phyloP scores from a whole-genome alignment of 345 rosid species.

The Tarenaya hassleriana region DNA sequence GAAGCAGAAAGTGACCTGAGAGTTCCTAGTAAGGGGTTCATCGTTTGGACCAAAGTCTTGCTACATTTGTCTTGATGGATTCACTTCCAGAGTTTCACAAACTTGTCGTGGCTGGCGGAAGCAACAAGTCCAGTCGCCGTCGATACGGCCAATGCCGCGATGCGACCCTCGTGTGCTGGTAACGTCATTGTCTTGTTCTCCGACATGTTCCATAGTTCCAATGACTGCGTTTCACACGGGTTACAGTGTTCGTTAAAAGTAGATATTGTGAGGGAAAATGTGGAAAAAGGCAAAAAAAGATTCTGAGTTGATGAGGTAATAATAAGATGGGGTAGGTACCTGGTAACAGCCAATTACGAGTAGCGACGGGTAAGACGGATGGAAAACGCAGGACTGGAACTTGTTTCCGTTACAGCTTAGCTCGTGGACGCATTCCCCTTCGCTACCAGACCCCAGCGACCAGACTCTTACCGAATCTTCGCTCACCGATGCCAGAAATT shows the following conservation, averaged over 20 bases:
- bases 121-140: constrained; percentile 73
- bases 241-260: neutral
- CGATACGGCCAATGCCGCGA: constrained; percentile 73
- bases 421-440: constrained; percentile 84
- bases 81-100: constrained; percentile 88
- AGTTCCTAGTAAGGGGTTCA: constrained; percentile 18
- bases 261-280: no score
- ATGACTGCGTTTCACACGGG: constrained; percentile 44
- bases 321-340: constrained; percentile 36
- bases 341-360: constrained; percentile 93
- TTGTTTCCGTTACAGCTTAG: constrained; percentile 84
- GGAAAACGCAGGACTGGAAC: constrained; percentile 85
- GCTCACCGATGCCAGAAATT: constrained; percentile 78
- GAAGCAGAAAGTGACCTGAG: neutral
- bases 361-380: constrained; percentile 59
- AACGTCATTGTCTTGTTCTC: constrained; percentile 80
- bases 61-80: neutral
- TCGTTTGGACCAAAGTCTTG: neutral
- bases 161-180: constrained; percentile 70
- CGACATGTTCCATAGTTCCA: constrained; percentile 89
- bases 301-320: neutral
- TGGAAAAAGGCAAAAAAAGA: neutral
- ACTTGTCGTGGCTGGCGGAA: constrained; percentile 91
- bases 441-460: constrained; percentile 77
- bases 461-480: constrained; percentile 93